Conservation (phyloP, 192 early-diverging fungal species). For the Backusella australiensis region DNA sequence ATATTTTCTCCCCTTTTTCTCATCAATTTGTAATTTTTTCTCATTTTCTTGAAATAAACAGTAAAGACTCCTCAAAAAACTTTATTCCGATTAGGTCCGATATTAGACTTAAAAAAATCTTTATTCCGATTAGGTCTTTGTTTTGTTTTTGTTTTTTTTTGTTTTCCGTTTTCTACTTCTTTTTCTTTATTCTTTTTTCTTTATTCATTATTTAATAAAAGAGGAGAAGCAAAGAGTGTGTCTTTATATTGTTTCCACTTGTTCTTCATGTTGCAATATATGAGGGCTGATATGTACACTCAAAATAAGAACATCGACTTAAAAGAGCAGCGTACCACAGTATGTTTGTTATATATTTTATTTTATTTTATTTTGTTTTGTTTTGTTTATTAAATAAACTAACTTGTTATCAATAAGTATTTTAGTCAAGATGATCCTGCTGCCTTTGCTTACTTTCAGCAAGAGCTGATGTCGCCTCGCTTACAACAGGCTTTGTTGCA, state of each 20-base stretch:
- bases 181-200: background rate
- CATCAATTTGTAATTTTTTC: too few relatives aligned
- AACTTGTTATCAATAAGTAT: background rate
- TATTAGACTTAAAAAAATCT: too few relatives aligned
- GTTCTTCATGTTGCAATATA: background rate
- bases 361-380: background rate
- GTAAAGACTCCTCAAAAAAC: too few relatives aligned
- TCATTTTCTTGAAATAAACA: too few relatives aligned
- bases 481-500: constrained; percentile 13
- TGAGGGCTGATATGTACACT: background rate
- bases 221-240: too few relatives aligned
- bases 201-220: too few relatives aligned
- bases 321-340: background rate
- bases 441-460: constrained; percentile 31
- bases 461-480: constrained; percentile 18
- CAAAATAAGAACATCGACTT: background rate
- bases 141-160: background rate
- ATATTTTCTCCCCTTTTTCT: too few relatives aligned
- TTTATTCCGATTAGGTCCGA: too few relatives aligned
- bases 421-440: constrained; percentile 23
- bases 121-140: too few relatives aligned
- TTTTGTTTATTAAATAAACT: background rate
- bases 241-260: too few relatives aligned
- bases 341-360: background rate
- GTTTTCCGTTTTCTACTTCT: background rate